Conservation (phyloP, 2,329 filamentous ascomycete species). For the Xylaria digitata region DNA sequence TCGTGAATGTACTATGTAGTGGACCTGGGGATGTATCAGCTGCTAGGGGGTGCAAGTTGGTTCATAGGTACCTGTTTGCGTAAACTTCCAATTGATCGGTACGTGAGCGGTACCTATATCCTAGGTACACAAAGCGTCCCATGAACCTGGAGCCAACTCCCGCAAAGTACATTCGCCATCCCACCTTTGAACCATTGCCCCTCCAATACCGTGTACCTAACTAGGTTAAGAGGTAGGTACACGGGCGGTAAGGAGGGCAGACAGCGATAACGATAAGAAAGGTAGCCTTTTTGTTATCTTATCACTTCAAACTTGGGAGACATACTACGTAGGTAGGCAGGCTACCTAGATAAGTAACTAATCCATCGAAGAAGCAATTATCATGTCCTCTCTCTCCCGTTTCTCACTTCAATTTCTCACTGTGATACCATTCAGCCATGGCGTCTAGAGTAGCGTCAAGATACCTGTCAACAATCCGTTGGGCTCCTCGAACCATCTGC, state of each 20-base stretch:
- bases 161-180: neutral
- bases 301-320: too few relatives aligned
- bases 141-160: neutral
- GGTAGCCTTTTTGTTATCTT: neutral
- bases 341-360: too few relatives aligned
- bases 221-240: too few relatives aligned
- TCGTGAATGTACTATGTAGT: too few relatives aligned
- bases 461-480: slow-evolving; percentile 34
- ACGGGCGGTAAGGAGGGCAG: neutral
- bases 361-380: too few relatives aligned
- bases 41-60: neutral
- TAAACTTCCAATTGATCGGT: neutral
- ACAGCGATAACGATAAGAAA: slow-evolving; percentile 8
- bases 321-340: too few relatives aligned
- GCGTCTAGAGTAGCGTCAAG: slow-evolving; percentile 37
- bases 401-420: neutral
- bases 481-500: slow-evolving; percentile 31
- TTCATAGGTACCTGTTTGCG: neutral
- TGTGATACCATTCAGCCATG: slow-evolving; percentile 37
- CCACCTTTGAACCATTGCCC: slow-evolving; percentile 14
- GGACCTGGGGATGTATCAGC: too few relatives aligned
- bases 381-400: too few relatives aligned
- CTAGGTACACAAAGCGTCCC: too few relatives aligned
- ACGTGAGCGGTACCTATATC: neutral
- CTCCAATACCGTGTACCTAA: neutral